Evolutionary conservation across 108 stramenopile species (phyloP).

Genomic region (Cyclotella kingstonii): DNA sequence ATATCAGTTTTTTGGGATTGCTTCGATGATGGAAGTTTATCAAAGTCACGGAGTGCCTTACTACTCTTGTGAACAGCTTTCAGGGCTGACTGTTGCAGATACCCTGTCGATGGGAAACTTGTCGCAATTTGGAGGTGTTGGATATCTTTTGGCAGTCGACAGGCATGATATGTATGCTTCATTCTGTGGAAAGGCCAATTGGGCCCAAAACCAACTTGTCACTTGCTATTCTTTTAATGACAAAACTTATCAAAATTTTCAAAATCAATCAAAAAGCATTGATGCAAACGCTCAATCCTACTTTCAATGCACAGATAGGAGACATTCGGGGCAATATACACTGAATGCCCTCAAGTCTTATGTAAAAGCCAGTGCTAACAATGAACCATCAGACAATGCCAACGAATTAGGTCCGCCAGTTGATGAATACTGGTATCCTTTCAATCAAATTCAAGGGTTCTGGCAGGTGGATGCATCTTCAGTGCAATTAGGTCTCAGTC

Average conservation of each 20-base stretch:
- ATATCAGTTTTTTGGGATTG: constrained; percentile 31
- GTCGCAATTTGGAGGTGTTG: constrained; percentile 25
- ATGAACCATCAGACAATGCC: constrained; percentile 56
- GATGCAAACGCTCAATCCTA: constrained; percentile 9
- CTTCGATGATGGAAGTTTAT: constrained; percentile 52
- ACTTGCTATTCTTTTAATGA: constrained; percentile 55
- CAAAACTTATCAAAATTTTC: not conserved
- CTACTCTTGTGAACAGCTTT: constrained; percentile 49
- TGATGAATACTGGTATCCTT: constrained; percentile 51
- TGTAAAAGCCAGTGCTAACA: constrained; percentile 63
- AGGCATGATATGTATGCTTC: constrained; percentile 58
- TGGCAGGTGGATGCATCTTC: constrained; percentile 71
- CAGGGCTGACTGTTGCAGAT: constrained; percentile 57
- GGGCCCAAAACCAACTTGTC: constrained; percentile 49
- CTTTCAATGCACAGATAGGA: constrained; percentile 39
- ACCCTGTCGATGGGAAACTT: constrained; percentile 50
- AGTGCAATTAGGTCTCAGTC: constrained; percentile 54
- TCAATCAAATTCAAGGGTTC: constrained; percentile 74
- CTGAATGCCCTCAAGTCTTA: constrained; percentile 42
- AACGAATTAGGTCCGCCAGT: constrained; percentile 59
- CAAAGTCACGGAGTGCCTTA: constrained; percentile 48
- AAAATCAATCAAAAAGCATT: not conserved
- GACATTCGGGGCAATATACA: constrained; percentile 35
- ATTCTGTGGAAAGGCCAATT: constrained; percentile 69
- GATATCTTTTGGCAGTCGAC: constrained; percentile 72